A percentile compares a stretch with the other conserved stretches of the same genome.
phyloP scores from a whole-genome alignment of 2,329 filamentous ascomycete genomes.

The Fusarium sp. region DNA sequence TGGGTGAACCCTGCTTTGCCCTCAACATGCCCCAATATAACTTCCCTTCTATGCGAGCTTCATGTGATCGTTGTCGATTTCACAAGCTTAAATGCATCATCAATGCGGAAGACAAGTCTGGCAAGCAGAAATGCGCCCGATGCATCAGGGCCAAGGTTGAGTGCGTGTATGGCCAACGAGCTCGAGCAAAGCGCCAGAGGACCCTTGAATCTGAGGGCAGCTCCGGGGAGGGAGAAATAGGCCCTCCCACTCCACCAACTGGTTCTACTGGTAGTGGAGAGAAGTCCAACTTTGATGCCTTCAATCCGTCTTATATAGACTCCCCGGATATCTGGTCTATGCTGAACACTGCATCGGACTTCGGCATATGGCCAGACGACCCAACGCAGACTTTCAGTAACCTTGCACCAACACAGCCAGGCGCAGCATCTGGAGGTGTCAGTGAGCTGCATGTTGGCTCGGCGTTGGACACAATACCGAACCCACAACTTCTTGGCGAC shows the following conservation, averaged over 20 bases:
- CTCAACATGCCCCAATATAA: neutral
- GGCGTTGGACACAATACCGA: neutral
- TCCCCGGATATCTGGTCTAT: neutral
- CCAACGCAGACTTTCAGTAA: neutral
- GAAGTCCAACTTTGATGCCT: neutral
- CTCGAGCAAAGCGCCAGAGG: neutral
- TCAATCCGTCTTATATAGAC: neutral
- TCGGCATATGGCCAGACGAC: neutral
- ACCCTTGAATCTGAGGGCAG: neutral
- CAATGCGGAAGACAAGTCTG: neutral
- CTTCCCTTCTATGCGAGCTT: neutral
- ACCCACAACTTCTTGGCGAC: neutral
- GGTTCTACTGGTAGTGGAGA: neutral
- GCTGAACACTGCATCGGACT: neutral
- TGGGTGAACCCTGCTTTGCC: neutral
- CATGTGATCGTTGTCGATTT: neutral
- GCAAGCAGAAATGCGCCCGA: neutral
- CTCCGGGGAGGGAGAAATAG: neutral
- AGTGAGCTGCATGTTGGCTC: neutral
- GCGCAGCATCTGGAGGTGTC: neutral
- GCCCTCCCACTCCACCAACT: neutral
- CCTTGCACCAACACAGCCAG: neutral
- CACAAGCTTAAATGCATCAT: slow-evolving; percentile 3
- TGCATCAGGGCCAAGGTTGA: neutral
- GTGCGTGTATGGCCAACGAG: neutral